These are phyloP conservation scores for Pseudocercospora cruenta DNA, from an alignment of 2,329 filamentous ascomycete species.

Conservation along the genomic window DNA sequence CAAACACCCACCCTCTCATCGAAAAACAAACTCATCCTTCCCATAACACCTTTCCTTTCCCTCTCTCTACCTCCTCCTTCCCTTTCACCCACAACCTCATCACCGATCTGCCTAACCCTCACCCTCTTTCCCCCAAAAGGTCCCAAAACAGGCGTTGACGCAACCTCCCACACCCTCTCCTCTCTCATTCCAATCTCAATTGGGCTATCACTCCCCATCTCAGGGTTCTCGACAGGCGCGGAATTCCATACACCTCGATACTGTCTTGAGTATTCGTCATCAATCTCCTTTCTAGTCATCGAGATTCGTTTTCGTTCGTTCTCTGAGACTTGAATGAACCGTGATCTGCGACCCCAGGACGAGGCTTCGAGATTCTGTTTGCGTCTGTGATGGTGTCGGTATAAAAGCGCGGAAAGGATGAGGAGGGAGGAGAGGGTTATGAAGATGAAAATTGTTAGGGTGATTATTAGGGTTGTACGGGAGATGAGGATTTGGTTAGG, in stretches of 20 bases:
- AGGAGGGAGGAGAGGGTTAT: slow-evolving; percentile 31
- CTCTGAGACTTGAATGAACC: slow-evolving; percentile 10
- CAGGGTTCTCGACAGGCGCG: slow-evolving; percentile 33
- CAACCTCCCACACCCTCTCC: slow-evolving; percentile 29
- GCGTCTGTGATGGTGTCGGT: slow-evolving; percentile 25
- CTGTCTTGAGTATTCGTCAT: slow-evolving; percentile 29
- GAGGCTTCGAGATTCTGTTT: slow-evolving; percentile 23
- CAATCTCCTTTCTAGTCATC: slow-evolving; percentile 31
- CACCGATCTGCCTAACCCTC: slow-evolving; percentile 8
- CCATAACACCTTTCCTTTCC: slow-evolving; percentile 1
- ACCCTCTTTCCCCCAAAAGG: slow-evolving; percentile 2
- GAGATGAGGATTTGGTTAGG: slow-evolving; percentile 33
- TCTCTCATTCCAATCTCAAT: slow-evolving; percentile 31
- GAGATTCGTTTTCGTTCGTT: slow-evolving; percentile 29
- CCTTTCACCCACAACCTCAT: slow-evolving; percentile 5
- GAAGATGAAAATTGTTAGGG: slow-evolving; percentile 28
- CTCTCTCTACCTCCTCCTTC: slow-evolving; percentile 14
- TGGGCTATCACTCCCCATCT: slow-evolving; percentile 31
- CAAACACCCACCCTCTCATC: slow-evolving; percentile 32
- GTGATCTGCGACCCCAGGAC: slow-evolving; percentile 32
- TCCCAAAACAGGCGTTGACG: not conserved
- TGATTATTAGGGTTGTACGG: slow-evolving; percentile 31
- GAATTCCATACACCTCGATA: slow-evolving; percentile 31
- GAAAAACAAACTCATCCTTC: slow-evolving; percentile 33
- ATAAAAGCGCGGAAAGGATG: slow-evolving; percentile 23